Evolutionary conservation across 495 filamentous ascomycete genomes (phyloP).

Genomic region (Aspergillus sclerotioniger): DNA sequence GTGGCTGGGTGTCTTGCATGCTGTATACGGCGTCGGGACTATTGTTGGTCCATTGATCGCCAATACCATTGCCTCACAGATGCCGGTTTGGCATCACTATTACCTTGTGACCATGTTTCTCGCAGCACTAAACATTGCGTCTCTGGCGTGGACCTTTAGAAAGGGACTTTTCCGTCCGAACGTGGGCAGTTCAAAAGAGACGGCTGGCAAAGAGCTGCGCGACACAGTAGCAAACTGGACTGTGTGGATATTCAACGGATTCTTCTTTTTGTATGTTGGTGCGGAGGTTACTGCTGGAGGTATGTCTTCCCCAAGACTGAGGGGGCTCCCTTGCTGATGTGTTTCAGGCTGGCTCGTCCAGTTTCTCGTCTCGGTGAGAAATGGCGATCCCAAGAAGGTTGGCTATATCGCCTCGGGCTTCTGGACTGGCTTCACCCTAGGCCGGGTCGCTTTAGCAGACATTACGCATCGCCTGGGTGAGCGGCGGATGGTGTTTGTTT

Average conservation of each 20-base stretch:
- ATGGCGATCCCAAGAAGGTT: conserved; percentile 57
- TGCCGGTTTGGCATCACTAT: conserved; percentile 24
- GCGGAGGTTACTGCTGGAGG: conserved; percentile 45
- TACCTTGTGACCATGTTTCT: conserved; percentile 21
- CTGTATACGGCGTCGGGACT: conserved; percentile 52
- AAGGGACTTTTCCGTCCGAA: conserved; percentile 25
- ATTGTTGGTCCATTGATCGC: conserved; percentile 52
- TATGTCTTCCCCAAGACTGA: conserved; percentile 2
- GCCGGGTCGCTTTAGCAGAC: conserved; percentile 51
- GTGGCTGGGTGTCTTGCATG: conserved; percentile 58
- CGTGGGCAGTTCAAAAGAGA: conserved; percentile 17
- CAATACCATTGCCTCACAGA: conserved; percentile 40
- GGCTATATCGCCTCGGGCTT: conserved; percentile 75
- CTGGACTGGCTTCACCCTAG: conserved; percentile 68
- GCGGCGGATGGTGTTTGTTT: conserved; percentile 47
- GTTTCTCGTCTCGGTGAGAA: conserved; percentile 59
- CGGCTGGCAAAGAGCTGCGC: conserved; percentile 20
- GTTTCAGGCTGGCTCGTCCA: conserved; percentile 63
- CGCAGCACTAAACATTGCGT: conserved; percentile 17
- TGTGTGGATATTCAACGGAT: conserved; percentile 49
- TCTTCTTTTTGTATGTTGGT: conserved; percentile 52
- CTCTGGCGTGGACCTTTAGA: conserved; percentile 22
- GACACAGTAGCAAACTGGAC: conserved; percentile 22
- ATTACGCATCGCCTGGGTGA: conserved; percentile 54
- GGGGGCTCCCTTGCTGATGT: background rate